phyloP scores from a whole-genome alignment of 768 basidiomycete species.

The Hysterangium stoloniferum region DNA sequence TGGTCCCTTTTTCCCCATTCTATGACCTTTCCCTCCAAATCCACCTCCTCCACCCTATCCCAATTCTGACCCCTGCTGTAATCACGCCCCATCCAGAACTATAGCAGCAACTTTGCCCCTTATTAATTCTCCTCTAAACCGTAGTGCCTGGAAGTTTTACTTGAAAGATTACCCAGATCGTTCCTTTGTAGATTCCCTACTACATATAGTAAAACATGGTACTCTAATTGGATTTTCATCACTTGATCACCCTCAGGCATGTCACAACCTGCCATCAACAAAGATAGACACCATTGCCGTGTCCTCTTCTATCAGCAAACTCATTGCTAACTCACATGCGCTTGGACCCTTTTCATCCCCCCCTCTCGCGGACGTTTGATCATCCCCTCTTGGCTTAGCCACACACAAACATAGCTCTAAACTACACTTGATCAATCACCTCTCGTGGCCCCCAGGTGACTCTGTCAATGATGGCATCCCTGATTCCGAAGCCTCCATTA shows the following conservation, averaged over 20 bases:
- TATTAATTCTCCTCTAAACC: constrained; percentile 2
- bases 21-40: not conserved
- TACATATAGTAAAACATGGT: constrained; percentile 12
- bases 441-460: constrained; percentile 16
- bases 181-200: constrained; percentile 9
- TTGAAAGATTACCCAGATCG: constrained; percentile 11
- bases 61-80: constrained; percentile 10
- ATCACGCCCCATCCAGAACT: not conserved
- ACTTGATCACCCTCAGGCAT: constrained; percentile 9
- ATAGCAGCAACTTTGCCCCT: not conserved
- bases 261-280: constrained; percentile 17
- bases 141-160: constrained; percentile 1
- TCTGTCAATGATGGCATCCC: constrained; percentile 18
- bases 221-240: constrained; percentile 5
- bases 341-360: constrained; percentile 18
- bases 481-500: constrained; percentile 20
- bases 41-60: constrained; percentile 3
- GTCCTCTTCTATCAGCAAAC: constrained; percentile 11
- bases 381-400: constrained; percentile 17
- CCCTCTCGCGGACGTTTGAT: constrained; percentile 16
- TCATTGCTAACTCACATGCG: constrained; percentile 13
- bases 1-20: not conserved
- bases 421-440: constrained; percentile 17
- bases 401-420: constrained; percentile 17
- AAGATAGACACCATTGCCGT: constrained; percentile 12